These are phyloP conservation scores for Metarhizium humberi DNA, from an alignment of 2,329 filamentous ascomycete species.

Conservation along the genomic window DNA sequence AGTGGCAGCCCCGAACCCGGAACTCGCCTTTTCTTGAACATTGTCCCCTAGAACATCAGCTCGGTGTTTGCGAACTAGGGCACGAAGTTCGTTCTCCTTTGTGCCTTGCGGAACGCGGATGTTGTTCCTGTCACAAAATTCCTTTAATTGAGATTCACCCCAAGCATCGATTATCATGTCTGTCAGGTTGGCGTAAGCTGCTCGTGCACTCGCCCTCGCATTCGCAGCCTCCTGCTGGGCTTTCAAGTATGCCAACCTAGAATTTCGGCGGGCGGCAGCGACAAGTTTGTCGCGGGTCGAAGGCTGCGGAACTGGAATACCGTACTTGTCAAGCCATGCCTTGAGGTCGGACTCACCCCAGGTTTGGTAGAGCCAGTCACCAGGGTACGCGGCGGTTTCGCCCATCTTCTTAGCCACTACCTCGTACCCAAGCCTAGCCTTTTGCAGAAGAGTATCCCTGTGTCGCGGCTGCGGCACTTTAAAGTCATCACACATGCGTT, in stretches of 20 bases:
- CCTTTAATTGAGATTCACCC: slow-evolving; percentile 83
- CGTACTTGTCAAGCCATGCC: slow-evolving; percentile 83
- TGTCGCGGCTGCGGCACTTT: slow-evolving; percentile 73
- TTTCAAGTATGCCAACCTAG: slow-evolving; percentile 66
- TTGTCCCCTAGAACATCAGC: slow-evolving; percentile 62
- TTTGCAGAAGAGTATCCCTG: slow-evolving; percentile 71
- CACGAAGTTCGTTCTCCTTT: slow-evolving; percentile 79
- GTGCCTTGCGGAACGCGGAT: slow-evolving; percentile 84
- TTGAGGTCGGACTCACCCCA: slow-evolving; percentile 95
- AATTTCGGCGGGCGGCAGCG: slow-evolving; percentile 82
- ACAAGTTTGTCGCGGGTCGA: slow-evolving; percentile 79
- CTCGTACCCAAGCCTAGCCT: slow-evolving; percentile 75
- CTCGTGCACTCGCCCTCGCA: slow-evolving; percentile 55
- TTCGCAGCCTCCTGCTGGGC: slow-evolving; percentile 51
- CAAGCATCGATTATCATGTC: slow-evolving; percentile 83
- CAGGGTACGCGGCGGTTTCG: slow-evolving; percentile 77
- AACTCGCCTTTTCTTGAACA: slow-evolving; percentile 44
- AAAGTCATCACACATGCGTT: neutral
- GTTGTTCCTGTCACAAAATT: slow-evolving; percentile 84
- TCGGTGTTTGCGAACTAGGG: slow-evolving; percentile 81
- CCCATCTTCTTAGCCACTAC: slow-evolving; percentile 61
- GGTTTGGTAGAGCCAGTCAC: slow-evolving; percentile 83
- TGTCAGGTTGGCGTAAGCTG: slow-evolving; percentile 64
- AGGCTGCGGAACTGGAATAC: slow-evolving; percentile 78
- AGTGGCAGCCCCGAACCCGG: slow-evolving; percentile 62